Base-by-base conservation (phyloP, 2,329 filamentous ascomycete species). In the Sclerotinia sclerotiorum region DNA sequence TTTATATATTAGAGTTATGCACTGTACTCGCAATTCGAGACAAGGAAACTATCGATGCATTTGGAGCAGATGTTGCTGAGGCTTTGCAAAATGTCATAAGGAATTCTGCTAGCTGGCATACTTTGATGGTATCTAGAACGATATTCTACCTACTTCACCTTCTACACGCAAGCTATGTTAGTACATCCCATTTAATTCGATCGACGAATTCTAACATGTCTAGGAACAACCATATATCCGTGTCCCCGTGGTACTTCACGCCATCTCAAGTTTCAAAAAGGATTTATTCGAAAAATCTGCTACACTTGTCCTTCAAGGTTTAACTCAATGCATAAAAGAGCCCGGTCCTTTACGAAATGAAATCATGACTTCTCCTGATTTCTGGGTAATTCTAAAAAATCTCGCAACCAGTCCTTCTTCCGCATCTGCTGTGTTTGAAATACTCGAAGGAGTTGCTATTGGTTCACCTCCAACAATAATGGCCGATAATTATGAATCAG, bases 351-450 rank as follows among this genome's bases (percentile, higher is more conserved):
- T 99, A 39, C 88, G 92, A 68, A 97, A 92, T 73, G 94, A 98
- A 80, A 91, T 98, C 73, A 96, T 97, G 80, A 94, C 92, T 19
- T 98, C 94, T 24, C 95, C 95, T 0, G 95, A 99, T 77, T 98
- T 99, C 79, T 99, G 95, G 95, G 90, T 90, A 6, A 91, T 97
- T 19, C 83, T 99, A 65, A 89, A 93, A 70, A 86, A 88, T 44
- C 82, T 99, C 24, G 88, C 92, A 58, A 83, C 84, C 32, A 86
- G 90, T 70, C 81, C 87, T 3, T 89, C 92, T 65, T 89, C 90
- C 35, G 91, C 93, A 2, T 84, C 89, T 0, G 84, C 89, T 21
- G 93, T 97, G 0, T 98, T 98, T 78, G 88, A 90, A 67, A 91
- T 98, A n/a, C 83, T 97, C 0, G 90, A 95, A 76, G 88, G 86